Evolutionary conservation across 108 stramenopile species (phyloP).

Genomic region (Craspedostauros australis): DNA sequence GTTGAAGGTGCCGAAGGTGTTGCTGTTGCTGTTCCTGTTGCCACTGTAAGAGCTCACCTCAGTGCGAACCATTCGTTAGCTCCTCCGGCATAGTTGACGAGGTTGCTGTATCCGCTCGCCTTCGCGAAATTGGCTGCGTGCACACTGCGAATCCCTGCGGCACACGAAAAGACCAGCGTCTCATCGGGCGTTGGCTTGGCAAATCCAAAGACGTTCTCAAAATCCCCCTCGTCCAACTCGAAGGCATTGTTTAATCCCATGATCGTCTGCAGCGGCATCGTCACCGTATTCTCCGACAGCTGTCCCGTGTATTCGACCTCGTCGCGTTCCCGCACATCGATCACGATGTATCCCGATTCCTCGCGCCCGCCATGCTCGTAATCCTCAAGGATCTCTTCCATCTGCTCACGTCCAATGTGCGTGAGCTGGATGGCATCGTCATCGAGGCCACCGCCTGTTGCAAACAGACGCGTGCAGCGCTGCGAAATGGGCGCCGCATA

Average conservation of each 20-base stretch:
- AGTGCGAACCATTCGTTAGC: constrained; percentile 69
- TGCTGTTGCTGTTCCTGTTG: too few species aligned
- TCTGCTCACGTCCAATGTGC: constrained; percentile 30
- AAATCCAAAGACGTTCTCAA: constrained; percentile 66
- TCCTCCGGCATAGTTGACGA: constrained; percentile 69
- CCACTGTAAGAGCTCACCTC: too few species aligned
- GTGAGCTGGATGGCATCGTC: background rate
- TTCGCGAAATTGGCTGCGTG: constrained; percentile 57
- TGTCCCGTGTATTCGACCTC: constrained; percentile 65
- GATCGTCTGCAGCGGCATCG: constrained; percentile 53
- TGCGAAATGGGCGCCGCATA: too few species aligned
- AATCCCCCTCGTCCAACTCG: constrained; percentile 66
- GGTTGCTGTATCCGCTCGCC: constrained; percentile 55
- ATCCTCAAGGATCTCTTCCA: constrained; percentile 69
- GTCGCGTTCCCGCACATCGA: constrained; percentile 54
- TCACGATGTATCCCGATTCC: constrained; percentile 58
- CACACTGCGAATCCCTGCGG: constrained; percentile 55
- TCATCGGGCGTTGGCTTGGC: constrained; percentile 54
- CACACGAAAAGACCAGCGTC: constrained; percentile 69
- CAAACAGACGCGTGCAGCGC: constrained; percentile 4
- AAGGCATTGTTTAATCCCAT: constrained; percentile 38
- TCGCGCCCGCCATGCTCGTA: constrained; percentile 52
- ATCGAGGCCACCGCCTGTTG: background rate
- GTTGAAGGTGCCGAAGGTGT: too few species aligned
- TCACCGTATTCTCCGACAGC: constrained; percentile 42